Evolutionary conservation across 352 stramenopile genomes (phyloP), one percentile per base, ranked within the genome.

Genomic region (Globisporangium cystogenes): DNA sequence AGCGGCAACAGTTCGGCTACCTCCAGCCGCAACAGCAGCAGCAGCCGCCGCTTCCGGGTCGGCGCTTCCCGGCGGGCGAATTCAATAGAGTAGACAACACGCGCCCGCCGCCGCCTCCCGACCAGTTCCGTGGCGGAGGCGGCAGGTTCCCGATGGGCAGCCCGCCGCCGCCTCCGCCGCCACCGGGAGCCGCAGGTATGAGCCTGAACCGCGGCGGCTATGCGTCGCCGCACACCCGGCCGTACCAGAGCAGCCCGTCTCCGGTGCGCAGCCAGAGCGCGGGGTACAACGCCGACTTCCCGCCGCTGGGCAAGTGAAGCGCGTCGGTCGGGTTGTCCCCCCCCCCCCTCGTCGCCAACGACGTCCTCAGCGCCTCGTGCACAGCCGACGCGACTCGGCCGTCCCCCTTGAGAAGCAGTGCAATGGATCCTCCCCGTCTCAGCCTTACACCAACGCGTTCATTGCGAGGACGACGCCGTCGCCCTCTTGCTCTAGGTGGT

Each of bases 221-320:
- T 24, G 36, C 36, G 6, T 65, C 58, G 11, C 44, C 45, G 18
- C 57, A 54, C 15, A 44, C 35, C 12, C 53, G 47, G 11, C 47
- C 49, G 26, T 42, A 53, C 26, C 37, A 31, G 10, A 55, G 47
- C 40, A 60, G 31, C 35, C 31, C 54, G 48, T 55, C 48, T 5
- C 40, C 62, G 48, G 60, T 40, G 49, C 62, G 57, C 31, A 42
- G 29, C 8, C 29, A 51, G 36, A 67, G 40, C 33, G 51, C 39
- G 15, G 70, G 59, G 26, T 89, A 89, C 54, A 71, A 89, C 21
- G 76, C 87, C 27, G 78, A 87, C 36, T 91, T 91, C 49, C 77
- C 81, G 26, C 81, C 81, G 18, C 65, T 91, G 7, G 72, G 77
- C 39, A 78, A 86, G 55, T 86, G 74, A 66, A 35, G 14, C 24